A percentile compares a stretch with the other conserved stretches of the same genome.
Evolutionary conservation across 2,329 filamentous ascomycete species (phyloP).

Genomic region (Mollisiaceae sp.): DNA sequence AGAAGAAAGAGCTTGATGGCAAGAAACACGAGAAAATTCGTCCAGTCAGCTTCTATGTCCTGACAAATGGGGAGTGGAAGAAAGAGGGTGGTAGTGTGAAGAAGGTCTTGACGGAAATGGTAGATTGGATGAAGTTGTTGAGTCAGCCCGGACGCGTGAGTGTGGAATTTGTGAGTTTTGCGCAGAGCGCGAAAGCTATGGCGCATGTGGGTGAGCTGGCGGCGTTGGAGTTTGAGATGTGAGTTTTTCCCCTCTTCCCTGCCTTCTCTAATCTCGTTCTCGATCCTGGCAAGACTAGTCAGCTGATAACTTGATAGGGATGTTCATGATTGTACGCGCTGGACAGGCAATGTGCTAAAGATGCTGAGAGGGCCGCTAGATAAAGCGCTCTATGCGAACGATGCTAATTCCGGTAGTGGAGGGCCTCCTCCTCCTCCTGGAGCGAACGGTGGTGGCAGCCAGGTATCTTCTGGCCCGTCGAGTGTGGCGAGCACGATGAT

Average conservation of each 20-base stretch:
- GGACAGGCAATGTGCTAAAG: constrained; percentile 35
- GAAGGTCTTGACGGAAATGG: constrained; percentile 2
- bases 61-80: constrained; percentile 33
- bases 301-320: constrained; percentile 16
- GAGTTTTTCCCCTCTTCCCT: constrained; percentile 15
- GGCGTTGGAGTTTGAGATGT: constrained; percentile 26
- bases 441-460: background rate
- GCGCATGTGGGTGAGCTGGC: constrained; percentile 23
- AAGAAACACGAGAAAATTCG: constrained; percentile 18
- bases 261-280: background rate
- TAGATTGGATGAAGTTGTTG: background rate
- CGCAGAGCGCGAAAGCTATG: constrained; percentile 18
- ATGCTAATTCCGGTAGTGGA: background rate
- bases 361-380: constrained; percentile 34
- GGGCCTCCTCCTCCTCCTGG: background rate
- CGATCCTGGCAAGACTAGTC: background rate
- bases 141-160: constrained; percentile 11
- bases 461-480: background rate
- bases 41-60: constrained; percentile 35
- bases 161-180: constrained; percentile 32
- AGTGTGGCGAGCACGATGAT: constrained; percentile 3
- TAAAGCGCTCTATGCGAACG: constrained; percentile 3
- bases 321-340: constrained; percentile 29
- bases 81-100: constrained; percentile 16
- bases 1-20: constrained; percentile 17